Percentiles rank a stretch among this genome's conserved stretches.
Evolutionary conservation across 805 yeast species (phyloP).

Genomic region (Monosporozyma servazzii): DNA sequence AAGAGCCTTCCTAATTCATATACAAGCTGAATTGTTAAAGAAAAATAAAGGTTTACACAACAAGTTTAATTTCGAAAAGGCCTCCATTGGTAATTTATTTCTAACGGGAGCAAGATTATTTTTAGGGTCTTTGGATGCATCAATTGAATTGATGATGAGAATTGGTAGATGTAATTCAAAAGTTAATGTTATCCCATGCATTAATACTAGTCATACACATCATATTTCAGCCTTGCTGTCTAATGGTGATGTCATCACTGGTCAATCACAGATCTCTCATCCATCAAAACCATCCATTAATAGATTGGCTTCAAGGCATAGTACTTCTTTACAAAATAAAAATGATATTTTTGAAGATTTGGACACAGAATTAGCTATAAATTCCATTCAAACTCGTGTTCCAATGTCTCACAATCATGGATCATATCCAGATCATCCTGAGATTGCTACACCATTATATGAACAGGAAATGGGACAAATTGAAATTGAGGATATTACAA

Average conservation of each 20-base stretch:
- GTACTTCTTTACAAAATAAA: slow-evolving; percentile 1
- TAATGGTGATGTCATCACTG: slow-evolving; percentile 69
- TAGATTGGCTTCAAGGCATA: slow-evolving; percentile 3
- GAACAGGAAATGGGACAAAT: neutral
- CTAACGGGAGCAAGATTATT: slow-evolving; percentile 74
- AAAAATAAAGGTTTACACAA: slow-evolving; percentile 36
- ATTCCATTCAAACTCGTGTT: neutral
- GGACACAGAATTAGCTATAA: neutral
- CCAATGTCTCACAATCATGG: neutral
- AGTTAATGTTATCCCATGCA: slow-evolving; percentile 62
- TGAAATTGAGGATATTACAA: neutral
- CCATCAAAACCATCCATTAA: slow-evolving; percentile 36
- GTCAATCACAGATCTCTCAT: slow-evolving; percentile 90
- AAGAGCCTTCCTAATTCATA: slow-evolving; percentile 67
- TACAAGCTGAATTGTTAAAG: slow-evolving; percentile 67
- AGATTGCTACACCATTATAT: neutral
- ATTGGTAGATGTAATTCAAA: slow-evolving; percentile 39
- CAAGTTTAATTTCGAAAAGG: slow-evolving; percentile 59
- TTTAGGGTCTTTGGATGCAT: slow-evolving; percentile 76
- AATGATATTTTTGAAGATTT: neutral
- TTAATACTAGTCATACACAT: slow-evolving; percentile 76
- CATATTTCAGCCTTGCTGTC: slow-evolving; percentile 71
- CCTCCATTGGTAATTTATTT: slow-evolving; percentile 78
- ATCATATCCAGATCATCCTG: neutral
- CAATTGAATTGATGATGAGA: slow-evolving; percentile 65